A percentile compares a stretch with the other conserved stretches of the same genome.
phyloP scores from a whole-genome alignment of 768 basidiomycete species.

The Lyophyllum shimeji region DNA sequence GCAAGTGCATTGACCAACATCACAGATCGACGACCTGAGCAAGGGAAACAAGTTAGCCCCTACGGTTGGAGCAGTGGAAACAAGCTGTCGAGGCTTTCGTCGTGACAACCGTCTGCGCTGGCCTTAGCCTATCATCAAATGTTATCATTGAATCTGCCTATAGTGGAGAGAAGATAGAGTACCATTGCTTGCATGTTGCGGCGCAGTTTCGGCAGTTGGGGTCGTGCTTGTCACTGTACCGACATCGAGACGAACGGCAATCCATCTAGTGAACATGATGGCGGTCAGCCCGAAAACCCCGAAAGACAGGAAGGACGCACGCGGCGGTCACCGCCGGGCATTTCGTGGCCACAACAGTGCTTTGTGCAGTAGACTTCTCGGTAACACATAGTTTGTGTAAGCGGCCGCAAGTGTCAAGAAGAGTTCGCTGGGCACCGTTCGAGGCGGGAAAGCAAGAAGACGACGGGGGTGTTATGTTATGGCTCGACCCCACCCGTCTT shows the following conservation, averaged over 20 bases:
- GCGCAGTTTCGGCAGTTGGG: constrained; percentile 8
- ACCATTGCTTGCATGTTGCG: constrained; percentile 17
- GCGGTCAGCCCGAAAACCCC: neutral
- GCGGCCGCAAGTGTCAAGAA: neutral
- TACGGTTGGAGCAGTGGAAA: constrained; percentile 6
- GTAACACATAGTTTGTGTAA: constrained; percentile 10
- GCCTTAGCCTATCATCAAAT: constrained; percentile 10
- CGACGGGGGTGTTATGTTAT: neutral
- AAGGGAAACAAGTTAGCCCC: neutral
- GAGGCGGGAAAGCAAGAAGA: neutral
- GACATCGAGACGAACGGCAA: constrained; percentile 14
- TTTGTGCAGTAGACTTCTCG: constrained; percentile 17
- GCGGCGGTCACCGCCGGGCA: constrained; percentile 6
- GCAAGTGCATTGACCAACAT: neutral
- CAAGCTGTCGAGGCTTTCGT: neutral
- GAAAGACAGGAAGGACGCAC: neutral
- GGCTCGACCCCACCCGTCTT: neutral
- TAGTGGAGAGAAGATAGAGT: neutral
- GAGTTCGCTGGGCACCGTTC: neutral
- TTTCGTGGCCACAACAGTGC: constrained; percentile 14
- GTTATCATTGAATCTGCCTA: neutral
- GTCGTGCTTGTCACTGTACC: constrained; percentile 13
- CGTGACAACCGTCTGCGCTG: constrained; percentile 10
- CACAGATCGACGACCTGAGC: neutral
- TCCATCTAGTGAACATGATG: constrained; percentile 7